Conservation (phyloP, 1,139 yeast species). For the Sugiyamaella neomexicana region DNA sequence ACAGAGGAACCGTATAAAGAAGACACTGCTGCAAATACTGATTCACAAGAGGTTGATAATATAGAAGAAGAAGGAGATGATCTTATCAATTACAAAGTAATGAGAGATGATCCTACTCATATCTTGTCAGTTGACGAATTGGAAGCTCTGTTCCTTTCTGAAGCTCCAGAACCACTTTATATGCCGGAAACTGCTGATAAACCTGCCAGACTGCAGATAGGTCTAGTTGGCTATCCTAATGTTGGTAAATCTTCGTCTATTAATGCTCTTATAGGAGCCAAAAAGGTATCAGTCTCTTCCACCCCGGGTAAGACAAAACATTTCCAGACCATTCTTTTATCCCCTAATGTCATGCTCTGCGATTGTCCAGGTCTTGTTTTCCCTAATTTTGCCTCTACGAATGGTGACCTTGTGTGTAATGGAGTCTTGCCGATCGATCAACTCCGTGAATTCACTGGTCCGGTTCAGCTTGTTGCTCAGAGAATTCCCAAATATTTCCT, state of each 20-base stretch:
- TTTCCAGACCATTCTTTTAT: slow-evolving; percentile 90
- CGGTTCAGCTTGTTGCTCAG: slow-evolving; percentile 79
- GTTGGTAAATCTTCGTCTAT: slow-evolving; percentile 97
- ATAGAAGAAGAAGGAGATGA: slow-evolving; percentile 8
- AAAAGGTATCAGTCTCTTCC: slow-evolving; percentile 94
- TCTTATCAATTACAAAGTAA: slow-evolving; percentile 30
- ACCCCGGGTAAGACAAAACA: slow-evolving; percentile 99
- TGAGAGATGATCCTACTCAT: slow-evolving; percentile 52
- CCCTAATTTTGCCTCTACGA: slow-evolving; percentile 95
- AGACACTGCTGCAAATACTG: slow-evolving; percentile 1
- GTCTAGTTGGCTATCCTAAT: slow-evolving; percentile 88
- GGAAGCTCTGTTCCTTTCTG: slow-evolving; percentile 73
- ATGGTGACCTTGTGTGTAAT: slow-evolving; percentile 94
- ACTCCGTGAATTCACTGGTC: slow-evolving; percentile 91
- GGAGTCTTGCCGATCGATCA: slow-evolving; percentile 99
- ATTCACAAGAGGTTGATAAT: background rate
- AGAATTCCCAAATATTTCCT: slow-evolving; percentile 85
- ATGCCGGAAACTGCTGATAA: slow-evolving; percentile 42
- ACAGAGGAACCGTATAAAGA: slow-evolving; percentile 25
- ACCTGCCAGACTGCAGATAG: slow-evolving; percentile 65
- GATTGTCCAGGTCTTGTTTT: slow-evolving; percentile 99
- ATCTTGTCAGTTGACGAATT: slow-evolving; percentile 82
- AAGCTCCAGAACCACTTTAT: slow-evolving; percentile 67
- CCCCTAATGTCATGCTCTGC: slow-evolving; percentile 81
- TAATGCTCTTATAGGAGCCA: slow-evolving; percentile 92